These are phyloP conservation scores for Evernia prunastri DNA, from an alignment of 495 filamentous ascomycete species.

Conservation along the genomic window DNA sequence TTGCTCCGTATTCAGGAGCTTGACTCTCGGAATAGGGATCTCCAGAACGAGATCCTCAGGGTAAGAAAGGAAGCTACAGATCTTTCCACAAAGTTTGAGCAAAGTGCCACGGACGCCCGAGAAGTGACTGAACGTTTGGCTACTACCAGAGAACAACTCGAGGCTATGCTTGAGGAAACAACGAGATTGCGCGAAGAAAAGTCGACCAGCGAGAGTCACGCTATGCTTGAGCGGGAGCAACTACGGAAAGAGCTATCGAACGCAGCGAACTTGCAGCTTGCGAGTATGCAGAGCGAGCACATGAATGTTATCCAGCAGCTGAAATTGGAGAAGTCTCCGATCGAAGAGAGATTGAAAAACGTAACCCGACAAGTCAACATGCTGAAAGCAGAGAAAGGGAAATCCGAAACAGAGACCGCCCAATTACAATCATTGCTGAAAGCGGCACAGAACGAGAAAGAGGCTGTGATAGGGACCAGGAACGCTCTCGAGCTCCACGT, in stretches of 20 bases:
- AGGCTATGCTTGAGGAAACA: background rate
- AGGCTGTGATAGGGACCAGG: background rate
- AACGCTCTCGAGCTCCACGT: conserved; percentile 5
- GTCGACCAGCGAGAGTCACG: conserved; percentile 5
- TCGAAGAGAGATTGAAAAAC: conserved; percentile 6
- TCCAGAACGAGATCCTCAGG: conserved; percentile 1
- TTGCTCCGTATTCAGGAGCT: conserved; percentile 23
- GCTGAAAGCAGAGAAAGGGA: conserved; percentile 9
- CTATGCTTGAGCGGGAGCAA: background rate
- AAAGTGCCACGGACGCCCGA: background rate
- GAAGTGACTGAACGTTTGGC: background rate
- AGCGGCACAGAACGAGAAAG: background rate
- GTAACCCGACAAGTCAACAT: conserved; percentile 4
- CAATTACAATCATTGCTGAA: conserved; percentile 4
- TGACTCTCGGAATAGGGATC: conserved; percentile 15
- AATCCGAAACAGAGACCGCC: background rate
- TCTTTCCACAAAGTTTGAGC: conserved; percentile 6
- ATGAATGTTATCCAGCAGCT: conserved; percentile 10
- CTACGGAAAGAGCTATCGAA: background rate
- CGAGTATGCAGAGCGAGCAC: conserved; percentile 7
- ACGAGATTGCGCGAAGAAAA: conserved; percentile 9
- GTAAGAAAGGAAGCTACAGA: conserved; percentile 11
- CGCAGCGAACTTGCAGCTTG: conserved; percentile 9
- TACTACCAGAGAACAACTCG: conserved; percentile 8
- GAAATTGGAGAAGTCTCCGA: background rate